Evolutionary conservation across 441 rosid genomes (phyloP), one percentile per base, ranked within the genome.

Genomic region (Daphne laureola): DNA sequence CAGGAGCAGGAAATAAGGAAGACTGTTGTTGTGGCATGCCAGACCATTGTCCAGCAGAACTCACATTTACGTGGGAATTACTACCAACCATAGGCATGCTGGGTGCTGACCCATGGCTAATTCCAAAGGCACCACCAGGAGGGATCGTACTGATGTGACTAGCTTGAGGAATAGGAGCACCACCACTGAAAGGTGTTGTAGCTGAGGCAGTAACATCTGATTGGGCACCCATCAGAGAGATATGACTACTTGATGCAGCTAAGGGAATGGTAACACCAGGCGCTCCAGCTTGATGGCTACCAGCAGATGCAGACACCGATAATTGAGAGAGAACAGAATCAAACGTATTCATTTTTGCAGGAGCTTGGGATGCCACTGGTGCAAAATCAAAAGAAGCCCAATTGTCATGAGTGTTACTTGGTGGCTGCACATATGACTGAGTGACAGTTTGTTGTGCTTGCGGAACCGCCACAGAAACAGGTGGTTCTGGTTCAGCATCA

Each of bases 301-400:
- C 74, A 46, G 62, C 69, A 14, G 94, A 64, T 50, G 85, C 63
- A 52, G 92, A 72, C 54, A 70, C 72, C 12, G 89, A 59, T 61
- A 93, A 73, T 67, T 84, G 86, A n/a, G 88, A 87, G 46, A 94
- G 75, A 72, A 82, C 84, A 66, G 94, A 86, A 58, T 87, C 95
- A 63, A 94, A 52, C 35, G 87, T 69, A 72, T 71, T 79, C 53
- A 72, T 68, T 58, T 38, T 76, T 62, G 78, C 59, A 64, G 85
- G 69, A 48, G 84, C 53, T 58, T 77, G 94, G 45, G 94, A 67
- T 61, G 68, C 56, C 36, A 62, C 78, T 17, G 91, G 81, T 4
- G 75, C 64, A 52, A 62, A 71, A 67, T 87, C 97, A 75, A 94
- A 94, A 70, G 90, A 85, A 17, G 97, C 96, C 97, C 99, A 90